These are phyloP conservation scores for Rubia yunnanensis DNA, from an alignment of 257 asterid species.

Conservation along the genomic window DNA sequence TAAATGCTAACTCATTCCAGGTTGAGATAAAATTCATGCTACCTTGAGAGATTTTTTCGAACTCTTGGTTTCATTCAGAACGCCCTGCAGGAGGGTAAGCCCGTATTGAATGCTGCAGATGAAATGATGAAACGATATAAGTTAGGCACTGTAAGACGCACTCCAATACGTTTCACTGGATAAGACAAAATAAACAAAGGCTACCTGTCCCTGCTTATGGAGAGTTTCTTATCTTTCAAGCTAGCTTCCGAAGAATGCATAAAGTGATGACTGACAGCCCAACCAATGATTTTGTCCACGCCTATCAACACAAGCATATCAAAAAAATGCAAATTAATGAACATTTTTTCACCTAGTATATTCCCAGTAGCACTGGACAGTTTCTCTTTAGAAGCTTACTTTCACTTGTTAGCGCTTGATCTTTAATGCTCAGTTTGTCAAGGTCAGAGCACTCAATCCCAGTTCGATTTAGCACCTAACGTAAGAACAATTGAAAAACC, in stretches of 20 bases:
- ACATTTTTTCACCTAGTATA: conserved; percentile 10
- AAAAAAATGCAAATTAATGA: conserved; percentile 16
- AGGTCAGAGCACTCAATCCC: conserved; percentile 66
- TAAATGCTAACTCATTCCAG: background rate
- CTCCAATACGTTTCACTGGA: background rate
- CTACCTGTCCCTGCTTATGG: conserved; percentile 61
- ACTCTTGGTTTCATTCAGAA: conserved; percentile 69
- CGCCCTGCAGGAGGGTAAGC: conserved; percentile 56
- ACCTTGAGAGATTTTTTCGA: conserved; percentile 79
- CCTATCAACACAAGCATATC: conserved; percentile 31
- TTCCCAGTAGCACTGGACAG: conserved; percentile 13
- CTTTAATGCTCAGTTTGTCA: conserved; percentile 63
- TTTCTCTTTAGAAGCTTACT: conserved; percentile 36
- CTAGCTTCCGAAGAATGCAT: conserved; percentile 51
- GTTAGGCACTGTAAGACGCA: conserved; percentile 3
- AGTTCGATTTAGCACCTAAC: conserved; percentile 47
- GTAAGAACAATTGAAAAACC: conserved; percentile 5
- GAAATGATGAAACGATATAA: conserved; percentile 17
- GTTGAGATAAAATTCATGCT: conserved; percentile 1
- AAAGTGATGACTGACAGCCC: conserved; percentile 82
- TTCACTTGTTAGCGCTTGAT: conserved; percentile 75
- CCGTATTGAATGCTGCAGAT: conserved; percentile 61
- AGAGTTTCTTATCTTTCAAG: conserved; percentile 38
- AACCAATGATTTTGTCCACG: conserved; percentile 65
- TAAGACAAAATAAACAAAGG: conserved; percentile 1